Conservation (phyloP, 106 monocot species). For the Dendrobium huoshanense region DNA sequence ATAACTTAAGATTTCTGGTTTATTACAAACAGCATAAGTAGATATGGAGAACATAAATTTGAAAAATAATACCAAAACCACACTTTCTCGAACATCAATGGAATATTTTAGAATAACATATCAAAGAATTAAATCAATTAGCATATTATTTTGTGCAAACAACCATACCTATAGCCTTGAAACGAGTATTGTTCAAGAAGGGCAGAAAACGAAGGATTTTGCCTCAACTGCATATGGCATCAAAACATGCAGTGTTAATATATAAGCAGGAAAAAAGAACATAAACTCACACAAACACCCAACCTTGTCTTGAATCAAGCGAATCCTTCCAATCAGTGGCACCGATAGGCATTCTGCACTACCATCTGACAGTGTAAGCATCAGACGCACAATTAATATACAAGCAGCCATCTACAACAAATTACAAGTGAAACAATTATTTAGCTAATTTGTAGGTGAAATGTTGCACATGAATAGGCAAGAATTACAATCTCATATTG, state of each 20-base stretch:
- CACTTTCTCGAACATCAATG: background rate
- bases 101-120: background rate
- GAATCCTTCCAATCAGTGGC: conserved; percentile 55
- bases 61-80: background rate
- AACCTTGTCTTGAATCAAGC: conserved; percentile 39
- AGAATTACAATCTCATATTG: background rate
- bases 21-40: too few species aligned
- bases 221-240: conserved; percentile 34
- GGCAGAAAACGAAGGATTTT: conserved; percentile 65
- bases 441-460: background rate
- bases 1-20: too few species aligned
- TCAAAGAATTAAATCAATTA: background rate
- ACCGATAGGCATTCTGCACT: conserved; percentile 59
- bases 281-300: background rate
- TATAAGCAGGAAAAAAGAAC: background rate
- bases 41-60: too few species aligned
- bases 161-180: conserved; percentile 58
- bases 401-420: conserved; percentile 43
- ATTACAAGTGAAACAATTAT: background rate
- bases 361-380: conserved; percentile 39
- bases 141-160: background rate
- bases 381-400: conserved; percentile 54
- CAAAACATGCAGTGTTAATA: conserved; percentile 1
- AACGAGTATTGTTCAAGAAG: conserved; percentile 49
- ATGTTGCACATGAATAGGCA: background rate